Base-by-base conservation (phyloP, 2,329 filamentous ascomycete species). In the Mycosphaerella sp. region DNA sequence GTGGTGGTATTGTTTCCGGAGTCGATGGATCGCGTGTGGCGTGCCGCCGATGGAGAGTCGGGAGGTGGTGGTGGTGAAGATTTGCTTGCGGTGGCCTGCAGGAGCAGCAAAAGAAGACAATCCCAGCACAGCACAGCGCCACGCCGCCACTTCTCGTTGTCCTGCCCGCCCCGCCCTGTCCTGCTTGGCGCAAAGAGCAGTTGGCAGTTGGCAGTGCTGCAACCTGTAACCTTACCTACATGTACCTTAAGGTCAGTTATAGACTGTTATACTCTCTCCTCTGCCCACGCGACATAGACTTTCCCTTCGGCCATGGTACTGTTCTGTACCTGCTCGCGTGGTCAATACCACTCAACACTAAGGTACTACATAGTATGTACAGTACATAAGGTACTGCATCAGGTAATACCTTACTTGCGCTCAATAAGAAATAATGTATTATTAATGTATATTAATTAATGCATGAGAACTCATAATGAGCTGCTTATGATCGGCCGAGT, bases 231-330 rank as follows among this genome's bases (percentile, higher is more conserved):
- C 37, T 17, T 6, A 30, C 28, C 28, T 6, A 6, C 28, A 30
- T 30, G 10, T 6, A 30, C 10, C 34, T 12, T 16, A 9, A 18
- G 16, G n/a, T 14, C 14, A 37, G 43, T 47, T 9, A 32, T 36
- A 47, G 44, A 47, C 41, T 18, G 35, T 36, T 35, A 7, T 21
- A n/a, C 27, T n/a, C 21, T 40, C 36, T 28, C 25, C 36, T 47
- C n/a, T n/a, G 13, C 16, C 44, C 44, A 47, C 36, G 44, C 44
- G 35, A 47, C 44, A n/a, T 30, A 27, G 35, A 47, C 44, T 40
- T 47, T 40, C 37, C 13, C 17, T n/a, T 40, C 37, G 37, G 37
- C 37, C n/a, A 7, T 37, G 34, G 34, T 37, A n/a, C n/a, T n/a
- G n/a, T n/a, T n/a, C n/a, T n/a, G n/a, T n/a, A n/a, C n/a, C n/a